phyloP scores from a whole-genome alignment of 768 basidiomycete species.

The Lactarius akahatsu region DNA sequence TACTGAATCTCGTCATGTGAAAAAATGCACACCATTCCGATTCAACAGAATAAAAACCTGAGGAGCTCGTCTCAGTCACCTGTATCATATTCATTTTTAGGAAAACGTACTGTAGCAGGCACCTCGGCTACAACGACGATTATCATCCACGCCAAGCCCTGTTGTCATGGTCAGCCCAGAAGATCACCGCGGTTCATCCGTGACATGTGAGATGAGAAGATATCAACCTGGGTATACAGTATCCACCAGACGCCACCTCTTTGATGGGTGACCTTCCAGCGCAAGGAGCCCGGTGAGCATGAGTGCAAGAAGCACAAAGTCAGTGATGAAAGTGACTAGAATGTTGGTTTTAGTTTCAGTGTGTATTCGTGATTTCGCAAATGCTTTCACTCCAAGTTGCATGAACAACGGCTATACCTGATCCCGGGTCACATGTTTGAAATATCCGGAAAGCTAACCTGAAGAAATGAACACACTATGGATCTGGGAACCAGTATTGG shows the following conservation, averaged over 20 bases:
- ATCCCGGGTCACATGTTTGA: not conserved
- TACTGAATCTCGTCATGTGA: not conserved
- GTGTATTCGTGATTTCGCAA: not conserved
- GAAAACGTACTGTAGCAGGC: slow-evolving; percentile 3
- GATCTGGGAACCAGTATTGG: not conserved
- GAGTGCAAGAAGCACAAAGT: slow-evolving; percentile 2
- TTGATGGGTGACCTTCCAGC: slow-evolving; percentile 1
- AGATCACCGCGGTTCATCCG: not conserved
- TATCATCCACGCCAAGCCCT: slow-evolving; percentile 10
- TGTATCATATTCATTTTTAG: not conserved
- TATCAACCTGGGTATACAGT: slow-evolving; percentile 11
- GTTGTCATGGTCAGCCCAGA: not conserved
- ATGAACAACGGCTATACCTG: not conserved
- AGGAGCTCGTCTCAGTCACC: not conserved
- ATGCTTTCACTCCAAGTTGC: not conserved
- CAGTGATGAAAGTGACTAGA: slow-evolving; percentile 1
- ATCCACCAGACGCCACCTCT: slow-evolving; percentile 6
- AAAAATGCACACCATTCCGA: slow-evolving; percentile 5
- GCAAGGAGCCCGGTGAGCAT: slow-evolving; percentile 12
- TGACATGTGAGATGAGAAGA: not conserved
- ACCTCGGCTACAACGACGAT: slow-evolving; percentile 3
- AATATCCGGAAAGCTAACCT: not conserved
- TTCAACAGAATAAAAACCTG: slow-evolving; percentile 10
- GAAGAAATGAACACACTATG: slow-evolving; percentile 1
- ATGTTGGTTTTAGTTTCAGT: slow-evolving; percentile 1